Evolutionary conservation across 306 rosid species (phyloP), one percentile per base, ranked within the genome.

Genomic region (Coriaria nepalensis): DNA sequence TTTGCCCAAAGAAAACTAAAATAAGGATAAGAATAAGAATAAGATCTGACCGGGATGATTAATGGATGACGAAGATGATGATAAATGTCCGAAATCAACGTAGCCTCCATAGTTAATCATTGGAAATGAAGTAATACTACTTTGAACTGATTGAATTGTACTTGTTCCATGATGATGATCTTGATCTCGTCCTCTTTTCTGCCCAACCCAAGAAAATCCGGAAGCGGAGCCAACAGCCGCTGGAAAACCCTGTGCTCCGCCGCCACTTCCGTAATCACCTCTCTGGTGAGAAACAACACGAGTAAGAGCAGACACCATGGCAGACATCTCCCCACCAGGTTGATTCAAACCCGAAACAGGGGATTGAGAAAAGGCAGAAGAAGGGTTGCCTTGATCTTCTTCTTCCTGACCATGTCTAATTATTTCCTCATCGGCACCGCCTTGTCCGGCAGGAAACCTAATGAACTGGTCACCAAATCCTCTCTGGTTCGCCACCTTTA

Each of bases 301-400:
- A 13, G 82, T 77, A 0, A 81, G 65, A 12, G 80, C 90, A 2
- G 98, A 68, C 46, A 81, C 85, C 77, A 90, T 84, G 4, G 74
- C 74, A 0, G 74, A 64, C 57, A 61, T 62, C 69, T 90, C 95
- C 40, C 55, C 49, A 7, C 6, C 43, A 20, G 29, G 29, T 20
- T 20, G 29, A 20, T 20, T 20, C 29, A 20, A 20, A 20, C 29
- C 29, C 29, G 29, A 20, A 20, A 20, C 29, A 20, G 29, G 29
- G 29, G 29, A 20, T 20, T 20, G 29, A 20, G 29, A 20, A 1
- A 20, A 20, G 29, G 29, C 29, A 20, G 29, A 20, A 20, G 29
- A 20, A 20, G 29, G 29, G 29, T 20, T 20, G 29, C 29, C 29
- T 20, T n/a, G n/a, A n/a, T 5, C 6, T 48, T 45, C 50, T 49